Evolutionary conservation across 495 filamentous ascomycete species (phyloP).

Genomic region (Penicillium ucsense): DNA sequence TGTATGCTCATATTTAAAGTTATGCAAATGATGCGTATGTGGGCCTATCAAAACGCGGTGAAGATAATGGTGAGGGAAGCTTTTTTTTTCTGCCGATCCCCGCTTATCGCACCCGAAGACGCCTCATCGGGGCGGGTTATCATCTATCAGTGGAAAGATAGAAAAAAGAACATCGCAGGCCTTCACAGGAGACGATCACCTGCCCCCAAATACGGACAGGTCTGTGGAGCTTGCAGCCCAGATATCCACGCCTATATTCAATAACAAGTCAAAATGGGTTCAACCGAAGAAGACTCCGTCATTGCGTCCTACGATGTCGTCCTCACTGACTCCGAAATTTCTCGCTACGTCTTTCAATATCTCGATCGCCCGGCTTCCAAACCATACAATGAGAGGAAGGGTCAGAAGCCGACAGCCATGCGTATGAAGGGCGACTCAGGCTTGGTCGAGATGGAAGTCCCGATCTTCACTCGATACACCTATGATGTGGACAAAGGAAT

Average conservation of each 20-base stretch:
- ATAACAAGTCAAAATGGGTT: slow-evolving; percentile 10
- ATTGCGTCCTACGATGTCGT: slow-evolving; percentile 52
- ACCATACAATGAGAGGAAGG: slow-evolving; percentile 45
- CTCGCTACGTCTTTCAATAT: slow-evolving; percentile 61
- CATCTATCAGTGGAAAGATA: not conserved
- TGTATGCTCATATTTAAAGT: not conserved
- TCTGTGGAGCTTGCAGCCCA: no score
- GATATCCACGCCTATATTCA: not conserved
- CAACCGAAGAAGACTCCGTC: slow-evolving; percentile 41
- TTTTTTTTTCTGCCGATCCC: slow-evolving; percentile 8
- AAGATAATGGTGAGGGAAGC: slow-evolving; percentile 2
- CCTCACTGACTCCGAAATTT: slow-evolving; percentile 44
- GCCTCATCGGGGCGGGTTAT: not conserved
- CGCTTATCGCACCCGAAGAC: slow-evolving; percentile 6
- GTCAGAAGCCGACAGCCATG: slow-evolving; percentile 47
- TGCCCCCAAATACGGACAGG: no score
- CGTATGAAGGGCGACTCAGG: slow-evolving; percentile 60
- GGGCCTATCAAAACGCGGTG: not conserved
- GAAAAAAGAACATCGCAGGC: slow-evolving; percentile 1
- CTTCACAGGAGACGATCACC: no score
- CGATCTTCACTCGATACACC: slow-evolving; percentile 48
- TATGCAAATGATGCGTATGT: not conserved
- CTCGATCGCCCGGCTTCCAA: slow-evolving; percentile 39
- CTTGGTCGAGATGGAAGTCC: slow-evolving; percentile 66
- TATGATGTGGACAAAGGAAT: slow-evolving; percentile 59